A percentile compares a stretch with the other conserved stretches of the same genome.
phyloP scores from a whole-genome alignment of 2,329 filamentous ascomycete species.

The Penicillium italicum region DNA sequence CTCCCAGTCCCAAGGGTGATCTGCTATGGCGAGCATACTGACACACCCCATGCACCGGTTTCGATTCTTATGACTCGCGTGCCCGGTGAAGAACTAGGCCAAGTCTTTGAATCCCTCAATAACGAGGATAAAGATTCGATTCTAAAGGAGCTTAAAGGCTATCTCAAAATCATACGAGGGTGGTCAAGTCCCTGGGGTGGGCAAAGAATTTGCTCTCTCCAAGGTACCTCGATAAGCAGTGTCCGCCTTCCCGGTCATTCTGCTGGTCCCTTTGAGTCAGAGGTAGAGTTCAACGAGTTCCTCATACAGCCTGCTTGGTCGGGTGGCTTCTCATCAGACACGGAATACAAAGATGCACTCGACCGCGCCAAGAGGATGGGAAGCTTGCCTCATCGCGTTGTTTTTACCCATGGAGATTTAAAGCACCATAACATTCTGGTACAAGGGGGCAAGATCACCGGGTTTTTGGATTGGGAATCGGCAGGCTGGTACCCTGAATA shows the following conservation, averaged over 20 bases:
- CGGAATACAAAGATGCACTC: conserved; percentile 23
- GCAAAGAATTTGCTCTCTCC: conserved; percentile 29
- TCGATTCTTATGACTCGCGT: conserved; percentile 42
- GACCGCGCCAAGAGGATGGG: conserved; percentile 18
- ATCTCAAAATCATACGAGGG: conserved; percentile 30
- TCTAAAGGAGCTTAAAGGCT: conserved; percentile 30
- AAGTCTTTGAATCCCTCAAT: conserved; percentile 29
- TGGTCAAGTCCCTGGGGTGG: conserved; percentile 29
- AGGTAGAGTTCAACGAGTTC: conserved; percentile 30
- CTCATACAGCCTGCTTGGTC: conserved; percentile 24
- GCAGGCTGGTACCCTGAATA: conserved; percentile 3
- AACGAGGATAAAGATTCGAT: conserved; percentile 26
- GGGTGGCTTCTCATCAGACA: conserved; percentile 21
- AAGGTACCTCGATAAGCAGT: conserved; percentile 28
- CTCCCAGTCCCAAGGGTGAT: conserved; percentile 34
- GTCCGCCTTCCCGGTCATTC: conserved; percentile 27
- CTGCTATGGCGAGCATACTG: conserved; percentile 34
- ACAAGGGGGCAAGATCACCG: conserved; percentile 15
- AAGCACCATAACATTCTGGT: conserved; percentile 18
- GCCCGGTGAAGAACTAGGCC: conserved; percentile 33
- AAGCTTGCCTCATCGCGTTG: conserved; percentile 20
- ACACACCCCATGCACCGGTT: conserved; percentile 29
- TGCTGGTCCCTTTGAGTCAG: conserved; percentile 26
- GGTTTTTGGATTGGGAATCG: conserved; percentile 23
- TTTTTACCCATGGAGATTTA: conserved; percentile 25